phyloP scores from a whole-genome alignment of 768 basidiomycete species.

The Leccinum rimulosum region DNA sequence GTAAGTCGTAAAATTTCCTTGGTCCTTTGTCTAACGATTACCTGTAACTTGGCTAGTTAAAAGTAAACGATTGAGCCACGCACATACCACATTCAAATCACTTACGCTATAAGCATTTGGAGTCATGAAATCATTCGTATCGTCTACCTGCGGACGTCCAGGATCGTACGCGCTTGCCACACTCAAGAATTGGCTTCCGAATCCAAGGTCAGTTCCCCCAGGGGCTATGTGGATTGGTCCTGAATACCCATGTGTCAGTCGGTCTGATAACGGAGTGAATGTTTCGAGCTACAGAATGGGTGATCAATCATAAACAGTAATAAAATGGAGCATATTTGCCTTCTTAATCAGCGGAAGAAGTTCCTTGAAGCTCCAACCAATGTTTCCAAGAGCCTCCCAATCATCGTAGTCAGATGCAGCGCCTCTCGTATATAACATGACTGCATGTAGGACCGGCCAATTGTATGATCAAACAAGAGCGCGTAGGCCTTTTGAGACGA shows the following conservation, averaged over 20 bases:
- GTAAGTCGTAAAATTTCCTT: not conserved
- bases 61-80: not conserved
- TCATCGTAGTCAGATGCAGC: conserved; percentile 64
- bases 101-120: conserved; percentile 26
- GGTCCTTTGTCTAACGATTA: conserved; percentile 1
- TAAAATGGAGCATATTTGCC: conserved; percentile 32
- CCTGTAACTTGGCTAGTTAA: conserved; percentile 16
- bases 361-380: conserved; percentile 59
- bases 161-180: conserved; percentile 48
- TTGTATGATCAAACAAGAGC: not conserved
- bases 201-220: not conserved
- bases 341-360: conserved; percentile 59
- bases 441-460: conserved; percentile 9
- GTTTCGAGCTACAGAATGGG: conserved; percentile 35
- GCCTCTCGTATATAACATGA: conserved; percentile 55
- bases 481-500: not conserved
- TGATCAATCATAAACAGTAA: conserved; percentile 39
- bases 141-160: conserved; percentile 35
- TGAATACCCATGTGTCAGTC: conserved; percentile 36
- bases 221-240: conserved; percentile 31
- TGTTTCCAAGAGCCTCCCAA: conserved; percentile 50
- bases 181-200: conserved; percentile 44
- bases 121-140: conserved; percentile 31
- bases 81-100: not conserved
- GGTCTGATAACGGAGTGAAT: conserved; percentile 30